Base-by-base conservation (phyloP, 169 alveolate genomes). In the Fabrea salina region DNA sequence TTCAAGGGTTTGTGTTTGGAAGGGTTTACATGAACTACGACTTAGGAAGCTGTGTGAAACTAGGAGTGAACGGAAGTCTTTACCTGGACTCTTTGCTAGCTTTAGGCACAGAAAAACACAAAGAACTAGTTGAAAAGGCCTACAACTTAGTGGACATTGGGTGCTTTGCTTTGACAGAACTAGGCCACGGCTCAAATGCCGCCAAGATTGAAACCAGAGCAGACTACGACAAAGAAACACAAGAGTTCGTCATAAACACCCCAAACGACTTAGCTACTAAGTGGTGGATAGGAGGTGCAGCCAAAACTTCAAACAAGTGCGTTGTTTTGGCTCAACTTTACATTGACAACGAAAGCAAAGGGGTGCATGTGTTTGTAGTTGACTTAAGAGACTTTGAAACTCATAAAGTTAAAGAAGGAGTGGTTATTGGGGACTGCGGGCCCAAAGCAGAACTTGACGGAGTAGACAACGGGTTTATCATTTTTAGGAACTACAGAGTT, bases 271-370 rank as follows among this genome's bases (percentile, higher is more conserved):
- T 77, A 53, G 37, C 92, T 22, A 75, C 86, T 0, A 90, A 90
- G 78, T 83, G 76, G 72, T 90, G 95, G 93, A 89, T 89, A 50
- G 93, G 93, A 49, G 91, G 86, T 27, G 76, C 85, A 19, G 95
- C 91, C 33, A 72, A 76, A 19, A 56, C 88, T n/a, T 71, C 91
- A 11, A 90, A 78, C 25, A 88, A 77, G 77, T 71, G 83, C 67
- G 91, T 75, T 19, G 49, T 86, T 8, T 87, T 83, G 66, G 91
- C 91, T 49, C 74, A 82, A 78, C 68, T 86, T 7, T 61, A 72
- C 19, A 53, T 79, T 16, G 40, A 49, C 3, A 44, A 44, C 0
- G 7, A 80, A 49, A 75, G 84, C 35, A 57, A 86, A 58, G 95
- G 95, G 33, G 91, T 89, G 0, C 80, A 86, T 39, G 57, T 91